Evolutionary conservation across 495 filamentous ascomycete species (phyloP).

Genomic region (Aspergillus biplanus): DNA sequence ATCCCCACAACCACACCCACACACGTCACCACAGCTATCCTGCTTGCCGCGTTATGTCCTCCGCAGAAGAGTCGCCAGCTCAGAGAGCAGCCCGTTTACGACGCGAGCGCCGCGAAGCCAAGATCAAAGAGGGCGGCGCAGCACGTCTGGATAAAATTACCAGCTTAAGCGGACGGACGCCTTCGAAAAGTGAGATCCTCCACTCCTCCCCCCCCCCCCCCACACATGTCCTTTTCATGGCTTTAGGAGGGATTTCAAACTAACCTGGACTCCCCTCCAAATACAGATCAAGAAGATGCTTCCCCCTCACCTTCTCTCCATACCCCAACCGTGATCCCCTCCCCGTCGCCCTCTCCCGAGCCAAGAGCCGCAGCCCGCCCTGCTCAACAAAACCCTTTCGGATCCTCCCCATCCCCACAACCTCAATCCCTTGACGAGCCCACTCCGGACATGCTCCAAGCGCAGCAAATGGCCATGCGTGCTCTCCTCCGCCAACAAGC

Average conservation of each 20-base stretch:
- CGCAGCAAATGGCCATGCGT: constrained; percentile 49
- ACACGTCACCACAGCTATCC: constrained; percentile 10
- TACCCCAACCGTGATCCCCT: constrained; percentile 15
- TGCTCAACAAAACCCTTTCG: constrained; percentile 12
- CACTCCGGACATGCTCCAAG: constrained; percentile 36
- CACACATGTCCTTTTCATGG: no score
- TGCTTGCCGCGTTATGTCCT: constrained; percentile 32
- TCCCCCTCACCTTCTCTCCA: constrained; percentile 41
- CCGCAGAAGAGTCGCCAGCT: constrained; percentile 56
- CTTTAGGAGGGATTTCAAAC: not conserved
- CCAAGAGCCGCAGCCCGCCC: constrained; percentile 11
- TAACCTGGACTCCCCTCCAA: constrained; percentile 15
- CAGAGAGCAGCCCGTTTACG: constrained; percentile 79
- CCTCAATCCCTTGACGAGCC: constrained; percentile 9
- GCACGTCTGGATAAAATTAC: constrained; percentile 85
- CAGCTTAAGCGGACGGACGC: constrained; percentile 69
- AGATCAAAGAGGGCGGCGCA: constrained; percentile 80
- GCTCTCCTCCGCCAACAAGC: constrained; percentile 43
- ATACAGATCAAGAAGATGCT: constrained; percentile 35
- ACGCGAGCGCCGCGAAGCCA: constrained; percentile 87
- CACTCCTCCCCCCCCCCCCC: no score
- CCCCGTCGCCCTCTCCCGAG: constrained; percentile 17
- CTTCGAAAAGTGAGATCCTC: constrained; percentile 40
- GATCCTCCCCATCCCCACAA: constrained; percentile 6
- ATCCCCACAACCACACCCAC: not conserved